Percentiles rank a stretch among this genome's conserved stretches.
phyloP scores from a whole-genome alignment of 257 asterid genomes.

The Gentiana dahurica region DNA sequence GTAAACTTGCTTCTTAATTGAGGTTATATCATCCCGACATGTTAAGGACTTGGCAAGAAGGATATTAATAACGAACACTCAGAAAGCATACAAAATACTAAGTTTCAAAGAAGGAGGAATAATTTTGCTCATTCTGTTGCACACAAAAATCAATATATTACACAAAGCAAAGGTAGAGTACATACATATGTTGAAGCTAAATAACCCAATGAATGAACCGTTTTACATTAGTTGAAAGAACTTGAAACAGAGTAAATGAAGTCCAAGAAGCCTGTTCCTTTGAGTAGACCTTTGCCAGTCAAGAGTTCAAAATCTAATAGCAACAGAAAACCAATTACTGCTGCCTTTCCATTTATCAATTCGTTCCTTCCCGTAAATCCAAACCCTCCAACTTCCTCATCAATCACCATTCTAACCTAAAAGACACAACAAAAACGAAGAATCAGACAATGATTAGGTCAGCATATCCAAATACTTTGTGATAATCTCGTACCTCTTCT shows the following conservation, averaged over 20 bases:
- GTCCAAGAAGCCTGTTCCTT: slow-evolving; percentile 97
- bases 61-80: too few species aligned
- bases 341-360: slow-evolving; percentile 86
- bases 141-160: too few species aligned
- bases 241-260: slow-evolving; percentile 70
- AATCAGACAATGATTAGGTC: background rate
- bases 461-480: background rate
- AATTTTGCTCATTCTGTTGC: too few species aligned
- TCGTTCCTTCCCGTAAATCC: slow-evolving; percentile 79
- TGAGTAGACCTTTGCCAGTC: slow-evolving; percentile 86
- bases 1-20: too few species aligned
- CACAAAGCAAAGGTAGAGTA: too few species aligned
- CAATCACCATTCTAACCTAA: slow-evolving; percentile 80
- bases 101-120: too few species aligned
- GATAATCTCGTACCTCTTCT: slow-evolving; percentile 55
- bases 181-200: too few species aligned
- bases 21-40: too few species aligned
- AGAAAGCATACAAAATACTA: too few species aligned
- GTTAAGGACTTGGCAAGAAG: too few species aligned
- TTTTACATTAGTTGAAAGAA: slow-evolving; percentile 26
- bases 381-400: slow-evolving; percentile 54
- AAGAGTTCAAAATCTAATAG: slow-evolving; percentile 83
- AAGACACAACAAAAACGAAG: background rate
- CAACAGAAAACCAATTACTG: slow-evolving; percentile 71
- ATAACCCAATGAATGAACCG: too few species aligned